phyloP scores from a whole-genome alignment of 768 basidiomycete species.

The Bullera alba region DNA sequence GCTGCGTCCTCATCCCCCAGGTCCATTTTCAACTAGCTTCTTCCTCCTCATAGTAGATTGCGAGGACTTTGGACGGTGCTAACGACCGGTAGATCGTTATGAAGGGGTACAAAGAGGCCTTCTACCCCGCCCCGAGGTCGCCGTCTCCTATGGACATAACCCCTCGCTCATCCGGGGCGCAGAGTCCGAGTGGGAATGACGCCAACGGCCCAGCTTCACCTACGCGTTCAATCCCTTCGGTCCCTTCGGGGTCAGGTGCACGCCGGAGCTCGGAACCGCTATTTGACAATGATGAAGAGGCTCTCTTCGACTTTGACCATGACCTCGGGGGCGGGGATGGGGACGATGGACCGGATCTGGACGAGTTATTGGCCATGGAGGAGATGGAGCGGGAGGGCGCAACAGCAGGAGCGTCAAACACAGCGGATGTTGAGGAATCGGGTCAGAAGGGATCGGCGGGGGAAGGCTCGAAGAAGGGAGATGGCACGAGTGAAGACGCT shows the following conservation, averaged over 20 bases:
- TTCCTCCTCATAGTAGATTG: conserved; percentile 52
- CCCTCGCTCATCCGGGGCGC: conserved; percentile 13
- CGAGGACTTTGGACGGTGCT: background rate
- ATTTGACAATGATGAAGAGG: conserved; percentile 3
- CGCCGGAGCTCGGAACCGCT: conserved; percentile 47
- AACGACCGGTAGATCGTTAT: conserved; percentile 20
- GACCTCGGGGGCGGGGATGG: background rate
- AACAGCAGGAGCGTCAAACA: no score
- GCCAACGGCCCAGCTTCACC: no score
- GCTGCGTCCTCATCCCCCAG: conserved; percentile 6
- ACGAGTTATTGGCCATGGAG: conserved; percentile 58
- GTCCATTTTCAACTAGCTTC: conserved; percentile 1
- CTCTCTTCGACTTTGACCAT: conserved; percentile 47
- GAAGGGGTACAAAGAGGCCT: conserved; percentile 33
- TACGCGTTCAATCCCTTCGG: conserved; percentile 6
- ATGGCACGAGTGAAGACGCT: conserved; percentile 10
- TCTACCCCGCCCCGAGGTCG: conserved; percentile 19
- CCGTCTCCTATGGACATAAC: conserved; percentile 10
- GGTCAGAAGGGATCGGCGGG: background rate
- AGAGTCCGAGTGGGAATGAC: conserved; percentile 5
- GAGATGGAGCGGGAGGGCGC: conserved; percentile 55
- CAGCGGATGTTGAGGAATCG: no score
- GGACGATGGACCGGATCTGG: conserved; percentile 18
- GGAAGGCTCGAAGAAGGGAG: no score
- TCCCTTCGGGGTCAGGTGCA: conserved; percentile 44